Evolutionary conservation across 768 basidiomycete species (phyloP).

Genomic region (Mycena epipterygia): DNA sequence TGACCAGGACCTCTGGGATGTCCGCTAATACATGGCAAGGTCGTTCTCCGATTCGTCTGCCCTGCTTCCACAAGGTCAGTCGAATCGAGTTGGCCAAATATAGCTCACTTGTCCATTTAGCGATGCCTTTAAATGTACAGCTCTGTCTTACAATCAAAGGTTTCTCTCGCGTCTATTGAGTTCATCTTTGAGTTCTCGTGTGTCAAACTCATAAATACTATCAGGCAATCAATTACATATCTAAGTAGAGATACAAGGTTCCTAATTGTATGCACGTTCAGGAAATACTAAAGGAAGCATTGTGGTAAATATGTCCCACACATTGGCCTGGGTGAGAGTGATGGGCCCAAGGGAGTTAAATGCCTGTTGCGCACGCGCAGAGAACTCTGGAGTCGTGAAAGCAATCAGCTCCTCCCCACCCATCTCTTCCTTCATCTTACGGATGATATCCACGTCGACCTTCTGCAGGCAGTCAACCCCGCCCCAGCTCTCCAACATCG

Average conservation of each 20-base stretch:
- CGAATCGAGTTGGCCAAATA: too few relatives aligned
- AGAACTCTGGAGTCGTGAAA: constrained; percentile 10
- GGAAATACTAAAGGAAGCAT: constrained; percentile 29
- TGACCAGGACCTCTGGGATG: too few relatives aligned
- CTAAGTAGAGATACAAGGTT: not conserved
- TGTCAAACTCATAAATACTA: too few relatives aligned
- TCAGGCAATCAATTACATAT: too few relatives aligned
- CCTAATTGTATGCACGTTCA: not conserved
- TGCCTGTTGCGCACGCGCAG: not conserved
- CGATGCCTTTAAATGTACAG: too few relatives aligned
- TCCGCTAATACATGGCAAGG: too few relatives aligned
- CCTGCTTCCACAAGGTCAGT: too few relatives aligned
- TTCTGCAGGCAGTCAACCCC: constrained; percentile 44
- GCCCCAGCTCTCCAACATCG: constrained; percentile 41
- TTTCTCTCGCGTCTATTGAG: too few relatives aligned
- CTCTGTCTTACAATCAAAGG: too few relatives aligned
- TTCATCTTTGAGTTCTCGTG: too few relatives aligned
- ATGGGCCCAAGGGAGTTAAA: not conserved
- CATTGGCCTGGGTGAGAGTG: not conserved
- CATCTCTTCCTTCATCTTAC: constrained; percentile 23
- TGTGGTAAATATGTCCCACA: constrained; percentile 3
- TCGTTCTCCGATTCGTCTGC: too few relatives aligned
- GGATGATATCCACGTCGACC: constrained; percentile 23
- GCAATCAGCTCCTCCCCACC: constrained; percentile 17
- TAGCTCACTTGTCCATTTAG: too few relatives aligned